Conservation (phyloP, 176 grass and related monocot genomes). For the Eragrostis nindensis region DNA sequence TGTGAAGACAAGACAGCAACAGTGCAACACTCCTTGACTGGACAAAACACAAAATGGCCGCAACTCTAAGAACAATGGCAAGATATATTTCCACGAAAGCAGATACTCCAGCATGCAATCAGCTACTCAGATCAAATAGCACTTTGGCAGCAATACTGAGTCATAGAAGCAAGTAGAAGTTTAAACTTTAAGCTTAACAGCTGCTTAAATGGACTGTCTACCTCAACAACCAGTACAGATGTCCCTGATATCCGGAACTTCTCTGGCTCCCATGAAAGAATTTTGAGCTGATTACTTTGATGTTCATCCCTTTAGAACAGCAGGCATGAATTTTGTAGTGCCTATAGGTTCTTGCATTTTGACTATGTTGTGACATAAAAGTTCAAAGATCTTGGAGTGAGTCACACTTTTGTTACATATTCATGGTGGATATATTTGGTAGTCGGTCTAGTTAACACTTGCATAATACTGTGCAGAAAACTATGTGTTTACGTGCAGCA, state of each 20-base stretch:
- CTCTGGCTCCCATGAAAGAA: not conserved
- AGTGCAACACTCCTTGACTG: not conserved
- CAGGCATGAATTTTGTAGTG: not conserved
- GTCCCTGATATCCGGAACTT: too few species aligned
- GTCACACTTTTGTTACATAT: not conserved
- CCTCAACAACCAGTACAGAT: not conserved
- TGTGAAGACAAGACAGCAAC: conserved; percentile 2
- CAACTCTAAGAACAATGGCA: not conserved
- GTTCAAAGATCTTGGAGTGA: not conserved
- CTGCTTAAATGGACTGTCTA: not conserved
- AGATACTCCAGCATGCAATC: not conserved
- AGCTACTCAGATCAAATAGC: not conserved
- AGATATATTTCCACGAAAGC: not conserved
- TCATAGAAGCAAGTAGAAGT: not conserved
- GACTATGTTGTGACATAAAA: not conserved
- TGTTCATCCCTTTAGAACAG: not conserved
- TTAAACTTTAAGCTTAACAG: not conserved
- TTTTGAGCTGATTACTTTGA: not conserved
- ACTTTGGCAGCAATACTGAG: not conserved
- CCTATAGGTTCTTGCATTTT: not conserved
- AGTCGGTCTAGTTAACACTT: not conserved
- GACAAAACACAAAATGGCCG: not conserved
- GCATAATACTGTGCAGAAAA: not conserved
- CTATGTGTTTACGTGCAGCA: not conserved
- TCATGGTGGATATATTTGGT: not conserved